phyloP scores from a whole-genome alignment of 2,329 filamentous ascomycete species.

The Cordyceps militaris region DNA sequence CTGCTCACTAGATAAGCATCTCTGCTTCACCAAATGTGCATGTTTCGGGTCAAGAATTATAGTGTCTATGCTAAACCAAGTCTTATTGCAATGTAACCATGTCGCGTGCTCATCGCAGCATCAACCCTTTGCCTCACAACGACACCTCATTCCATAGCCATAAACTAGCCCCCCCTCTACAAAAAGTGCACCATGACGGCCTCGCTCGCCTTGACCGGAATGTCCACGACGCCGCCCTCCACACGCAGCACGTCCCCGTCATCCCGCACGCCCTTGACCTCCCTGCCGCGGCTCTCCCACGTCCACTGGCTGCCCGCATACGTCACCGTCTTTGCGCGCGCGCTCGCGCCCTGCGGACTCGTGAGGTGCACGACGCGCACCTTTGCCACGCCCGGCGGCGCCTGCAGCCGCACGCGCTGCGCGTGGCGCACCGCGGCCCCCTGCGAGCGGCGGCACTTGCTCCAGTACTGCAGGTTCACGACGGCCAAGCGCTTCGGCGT shows the following conservation, averaged over 20 bases:
- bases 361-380: constrained; percentile 25
- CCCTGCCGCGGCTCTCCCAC: constrained; percentile 25
- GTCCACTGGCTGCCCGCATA: constrained; percentile 34
- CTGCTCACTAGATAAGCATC: too few species aligned
- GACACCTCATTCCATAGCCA: neutral
- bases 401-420: neutral
- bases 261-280: constrained; percentile 26
- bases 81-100: too few species aligned
- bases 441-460: constrained; percentile 18
- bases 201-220: constrained; percentile 9
- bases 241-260: constrained; percentile 24
- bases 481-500: constrained; percentile 24
- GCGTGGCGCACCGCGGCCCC: neutral
- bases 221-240: constrained; percentile 17
- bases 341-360: constrained; percentile 28
- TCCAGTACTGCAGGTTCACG: constrained; percentile 31
- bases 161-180: neutral
- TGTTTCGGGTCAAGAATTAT: too few species aligned
- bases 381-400: constrained; percentile 6
- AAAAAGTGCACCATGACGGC: constrained; percentile 8
- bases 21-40: too few species aligned
- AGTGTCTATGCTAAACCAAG: too few species aligned
- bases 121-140: neutral
- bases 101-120: neutral
- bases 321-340: constrained; percentile 26